Percentiles rank a stretch among this genome's conserved stretches.
Evolutionary conservation across 2,329 filamentous ascomycete species (phyloP).

Genomic region (Fonsecaea nubica): DNA sequence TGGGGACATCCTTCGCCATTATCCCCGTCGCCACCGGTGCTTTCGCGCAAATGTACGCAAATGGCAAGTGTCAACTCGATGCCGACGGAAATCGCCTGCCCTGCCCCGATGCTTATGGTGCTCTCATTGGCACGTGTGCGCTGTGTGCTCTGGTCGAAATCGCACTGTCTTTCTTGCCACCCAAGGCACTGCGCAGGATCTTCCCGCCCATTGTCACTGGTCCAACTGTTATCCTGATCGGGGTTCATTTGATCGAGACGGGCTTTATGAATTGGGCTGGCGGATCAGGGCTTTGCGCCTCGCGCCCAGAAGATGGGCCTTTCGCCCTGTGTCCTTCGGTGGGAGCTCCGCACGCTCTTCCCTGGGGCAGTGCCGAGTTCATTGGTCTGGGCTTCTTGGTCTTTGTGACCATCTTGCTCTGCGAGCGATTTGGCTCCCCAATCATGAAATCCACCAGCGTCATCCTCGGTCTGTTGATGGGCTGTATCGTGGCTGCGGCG

Average conservation of each 20-base stretch:
- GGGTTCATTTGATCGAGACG: constrained; percentile 66
- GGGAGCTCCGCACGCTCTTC: constrained; percentile 65
- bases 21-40: constrained; percentile 69
- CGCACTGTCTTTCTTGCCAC: constrained; percentile 68
- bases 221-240: constrained; percentile 71
- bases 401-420: constrained; percentile 71
- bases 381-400: constrained; percentile 72
- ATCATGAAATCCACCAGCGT: constrained; percentile 74
- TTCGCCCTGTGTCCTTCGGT: constrained; percentile 65
- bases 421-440: constrained; percentile 71
- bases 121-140: constrained; percentile 64
- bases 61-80: constrained; percentile 66
- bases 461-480: constrained; percentile 68
- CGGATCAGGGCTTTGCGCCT: constrained; percentile 59
- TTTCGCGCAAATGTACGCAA: constrained; percentile 67
- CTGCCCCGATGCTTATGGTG: constrained; percentile 71
- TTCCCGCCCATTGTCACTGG: constrained; percentile 74
- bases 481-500: constrained; percentile 71
- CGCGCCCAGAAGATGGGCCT: constrained; percentile 51
- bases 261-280: constrained; percentile 75
- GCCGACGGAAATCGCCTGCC: constrained; percentile 64
- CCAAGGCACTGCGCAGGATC: constrained; percentile 64
- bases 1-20: constrained; percentile 71
- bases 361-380: constrained; percentile 68
- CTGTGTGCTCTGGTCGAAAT: constrained; percentile 65